Percentiles rank a stretch among this genome's conserved stretches.
These are phyloP conservation scores for Santalum album DNA, from an alignment of 164 flowering plant species.

Conservation along the genomic window DNA sequence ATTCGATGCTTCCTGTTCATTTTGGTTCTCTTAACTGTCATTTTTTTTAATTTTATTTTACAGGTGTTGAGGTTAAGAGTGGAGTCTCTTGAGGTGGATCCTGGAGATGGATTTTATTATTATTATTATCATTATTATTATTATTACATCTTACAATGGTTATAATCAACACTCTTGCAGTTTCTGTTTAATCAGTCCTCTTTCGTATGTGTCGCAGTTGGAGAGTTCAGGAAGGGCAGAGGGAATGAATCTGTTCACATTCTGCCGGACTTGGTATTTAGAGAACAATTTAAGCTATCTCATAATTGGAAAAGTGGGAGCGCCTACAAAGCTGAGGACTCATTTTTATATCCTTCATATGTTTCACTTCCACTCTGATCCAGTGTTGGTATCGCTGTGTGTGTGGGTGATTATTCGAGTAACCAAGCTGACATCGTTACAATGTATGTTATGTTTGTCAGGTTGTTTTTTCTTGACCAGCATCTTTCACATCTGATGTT, in stretches of 20 bases:
- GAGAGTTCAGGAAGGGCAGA: slow-evolving; percentile 31
- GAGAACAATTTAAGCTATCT: slow-evolving; percentile 35
- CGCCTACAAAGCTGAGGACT: slow-evolving; percentile 20
- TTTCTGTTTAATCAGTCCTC: background rate
- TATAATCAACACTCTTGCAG: background rate
- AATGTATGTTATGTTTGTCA: too few relatives aligned
- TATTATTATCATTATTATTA: too few relatives aligned
- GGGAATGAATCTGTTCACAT: slow-evolving; percentile 24
- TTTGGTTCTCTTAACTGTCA: too few relatives aligned
- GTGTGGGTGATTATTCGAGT: too few relatives aligned
- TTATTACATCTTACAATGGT: slow-evolving; percentile 50
- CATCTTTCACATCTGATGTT: too few relatives aligned
- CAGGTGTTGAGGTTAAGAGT: slow-evolving; percentile 43
- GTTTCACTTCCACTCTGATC: too few relatives aligned
- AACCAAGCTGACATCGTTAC: too few relatives aligned
- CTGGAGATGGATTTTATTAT: slow-evolving; percentile 22
- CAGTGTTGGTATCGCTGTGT: too few relatives aligned
- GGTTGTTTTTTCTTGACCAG: too few relatives aligned
- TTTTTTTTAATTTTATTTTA: too few relatives aligned
- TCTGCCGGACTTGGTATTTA: slow-evolving; percentile 39
- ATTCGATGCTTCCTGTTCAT: too few relatives aligned
- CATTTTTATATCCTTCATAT: slow-evolving; percentile 25
- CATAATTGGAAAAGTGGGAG: slow-evolving; percentile 52
- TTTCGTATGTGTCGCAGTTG: slow-evolving; percentile 4
- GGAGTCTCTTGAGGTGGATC: slow-evolving; percentile 24